Evolutionary conservation across 495 filamentous ascomycete genomes (phyloP), one percentile per base, ranked within the genome.

Genomic region (Penicillium turbatum): DNA sequence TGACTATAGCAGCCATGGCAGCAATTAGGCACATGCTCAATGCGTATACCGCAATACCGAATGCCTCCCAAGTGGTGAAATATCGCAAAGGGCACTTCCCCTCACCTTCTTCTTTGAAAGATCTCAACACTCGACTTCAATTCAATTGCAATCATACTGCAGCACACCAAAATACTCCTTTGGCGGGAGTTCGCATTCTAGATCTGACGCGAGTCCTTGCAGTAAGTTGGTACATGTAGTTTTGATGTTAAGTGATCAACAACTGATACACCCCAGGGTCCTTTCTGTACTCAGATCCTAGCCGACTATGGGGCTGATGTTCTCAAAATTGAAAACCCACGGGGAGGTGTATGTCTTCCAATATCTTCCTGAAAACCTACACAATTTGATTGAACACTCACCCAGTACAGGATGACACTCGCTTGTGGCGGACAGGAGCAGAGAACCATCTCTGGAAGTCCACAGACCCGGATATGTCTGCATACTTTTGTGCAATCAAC

Each of bases 241-340:
- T 24, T 24, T 4, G 21, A 24, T 24, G 21, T 24, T 38, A 38
- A 24, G 7, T 40, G 17, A 32, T 10, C 6, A 21, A 30, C 15
- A 6, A 13, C 48, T 54, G 15, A 51, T 42, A 38, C 16, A 9
- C 0, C 5, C 32, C 40, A 69, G 64, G 65, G 58, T 83, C 90
- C 91, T 51, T 95, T 95, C 65, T 92, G 89, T 57, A 96, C 91
- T 29, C 91, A 96, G 66, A 95, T 96, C 26, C 80, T 96, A 3
- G 91, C 90, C 49, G 91, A 96, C 64, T 80, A 96, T 63, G 91
- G 90, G 12, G 91, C 91, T 38, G 89, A 95, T 59, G 82, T 96
- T 5, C 90, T 96, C 72, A 96, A 96, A 66, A 78, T 95, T 40
- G 91, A 96, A 59, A 89, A 96, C 72, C 91, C 91, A 0, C 81